Percentiles rank a stretch among this genome's conserved stretches.
phyloP scores from a whole-genome alignment of 148 eudicot species.

The Rhododendron griersonianum region DNA sequence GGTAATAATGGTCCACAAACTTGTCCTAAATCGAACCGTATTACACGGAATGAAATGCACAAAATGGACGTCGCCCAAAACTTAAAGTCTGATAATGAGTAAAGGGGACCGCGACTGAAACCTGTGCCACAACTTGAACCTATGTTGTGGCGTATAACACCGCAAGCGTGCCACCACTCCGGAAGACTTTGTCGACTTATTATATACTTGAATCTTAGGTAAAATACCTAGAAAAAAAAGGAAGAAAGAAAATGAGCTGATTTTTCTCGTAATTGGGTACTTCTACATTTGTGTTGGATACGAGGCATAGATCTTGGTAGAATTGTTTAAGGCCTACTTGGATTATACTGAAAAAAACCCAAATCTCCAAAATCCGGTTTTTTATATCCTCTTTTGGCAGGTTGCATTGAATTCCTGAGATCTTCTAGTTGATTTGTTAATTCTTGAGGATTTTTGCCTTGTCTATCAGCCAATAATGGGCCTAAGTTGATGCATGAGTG shows the following conservation, averaged over 20 bases:
- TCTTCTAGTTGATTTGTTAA: background rate
- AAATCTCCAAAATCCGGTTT: background rate
- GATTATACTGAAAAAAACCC: no score
- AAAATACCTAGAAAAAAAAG: background rate
- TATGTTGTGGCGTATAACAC: background rate
- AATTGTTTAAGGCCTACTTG: conserved; percentile 1
- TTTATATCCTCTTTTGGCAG: background rate
- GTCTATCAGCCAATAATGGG: conserved; percentile 10
- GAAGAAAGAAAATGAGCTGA: background rate
- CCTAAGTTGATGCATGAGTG: conserved; percentile 16
- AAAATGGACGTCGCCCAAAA: background rate
- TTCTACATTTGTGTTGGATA: background rate
- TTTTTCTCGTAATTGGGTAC: background rate
- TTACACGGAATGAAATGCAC: background rate
- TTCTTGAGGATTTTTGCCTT: background rate
- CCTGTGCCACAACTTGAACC: background rate
- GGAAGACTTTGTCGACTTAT: no score
- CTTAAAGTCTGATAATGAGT: background rate
- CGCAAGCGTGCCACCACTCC: background rate
- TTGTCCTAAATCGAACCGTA: background rate
- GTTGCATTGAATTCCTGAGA: background rate
- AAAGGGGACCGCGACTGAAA: background rate
- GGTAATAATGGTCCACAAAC: background rate
- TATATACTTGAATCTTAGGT: background rate
- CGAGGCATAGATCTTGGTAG: background rate